These are phyloP conservation scores for Talaromyces sp. DNA, from an alignment of 2,329 filamentous ascomycete genomes.

Conservation along the genomic window DNA sequence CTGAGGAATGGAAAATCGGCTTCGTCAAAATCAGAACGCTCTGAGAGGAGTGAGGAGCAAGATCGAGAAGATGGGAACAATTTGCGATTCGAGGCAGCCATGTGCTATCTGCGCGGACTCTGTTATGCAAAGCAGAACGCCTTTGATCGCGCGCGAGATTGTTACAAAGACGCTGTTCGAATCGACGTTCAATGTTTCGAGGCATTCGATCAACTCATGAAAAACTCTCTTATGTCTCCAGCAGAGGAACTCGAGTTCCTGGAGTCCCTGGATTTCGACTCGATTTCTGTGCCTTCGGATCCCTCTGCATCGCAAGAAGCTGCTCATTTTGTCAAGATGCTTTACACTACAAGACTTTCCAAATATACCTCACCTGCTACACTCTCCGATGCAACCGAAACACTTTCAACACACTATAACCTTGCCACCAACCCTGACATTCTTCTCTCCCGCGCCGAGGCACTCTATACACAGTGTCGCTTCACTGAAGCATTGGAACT, in stretches of 20 bases:
- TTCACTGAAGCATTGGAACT: constrained; percentile 82
- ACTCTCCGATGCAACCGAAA: constrained; percentile 81
- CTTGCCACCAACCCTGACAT: constrained; percentile 83
- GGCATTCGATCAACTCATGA: constrained; percentile 95
- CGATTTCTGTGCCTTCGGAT: constrained; percentile 62
- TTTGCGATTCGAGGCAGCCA: constrained; percentile 86
- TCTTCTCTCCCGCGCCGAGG: constrained; percentile 80
- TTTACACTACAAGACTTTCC: constrained; percentile 91
- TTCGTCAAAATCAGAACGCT: constrained; percentile 43
- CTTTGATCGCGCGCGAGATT: constrained; percentile 94
- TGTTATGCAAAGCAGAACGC: constrained; percentile 97
- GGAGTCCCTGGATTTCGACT: constrained; percentile 83
- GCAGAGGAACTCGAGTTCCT: constrained; percentile 88
- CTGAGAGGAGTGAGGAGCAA: constrained; percentile 55
- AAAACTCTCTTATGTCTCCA: constrained; percentile 85
- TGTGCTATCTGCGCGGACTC: constrained; percentile 91
- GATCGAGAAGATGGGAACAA: constrained; percentile 67
- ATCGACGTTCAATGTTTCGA: constrained; percentile 99
- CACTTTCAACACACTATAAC: constrained; percentile 87
- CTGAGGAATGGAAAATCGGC: constrained; percentile 42
- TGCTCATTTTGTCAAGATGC: constrained; percentile 87
- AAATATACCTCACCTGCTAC: constrained; percentile 87
- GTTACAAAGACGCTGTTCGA: constrained; percentile 93
- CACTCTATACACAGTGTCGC: constrained; percentile 89
- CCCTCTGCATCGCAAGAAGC: constrained; percentile 72